Base-by-base conservation (phyloP, 1,284 basidiomycete species). In the Rhodotorula sp. region DNA sequence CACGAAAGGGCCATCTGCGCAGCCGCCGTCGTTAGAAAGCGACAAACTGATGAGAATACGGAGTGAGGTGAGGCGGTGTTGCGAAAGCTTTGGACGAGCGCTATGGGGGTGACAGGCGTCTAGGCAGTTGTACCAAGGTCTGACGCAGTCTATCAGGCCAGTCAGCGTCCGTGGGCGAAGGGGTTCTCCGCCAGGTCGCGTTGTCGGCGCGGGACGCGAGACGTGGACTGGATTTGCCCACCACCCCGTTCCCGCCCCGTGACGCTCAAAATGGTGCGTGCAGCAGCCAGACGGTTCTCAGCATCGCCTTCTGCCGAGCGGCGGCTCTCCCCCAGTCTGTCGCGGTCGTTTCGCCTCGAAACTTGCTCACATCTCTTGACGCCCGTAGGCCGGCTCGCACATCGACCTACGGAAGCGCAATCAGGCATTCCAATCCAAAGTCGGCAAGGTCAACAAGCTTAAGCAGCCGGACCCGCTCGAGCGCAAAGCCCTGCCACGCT, bases 341-440 rank as follows among this genome's bases (percentile, higher is more conserved):
- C 56, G 36, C 7, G n/a, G 17, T 20, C 5, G n/a, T 13, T 44
- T 29, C 58, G 24, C 47, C 20, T 10, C 32, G 22, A 47, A 36
- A 10, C 48, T 17, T 4, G 9, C 47, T 27, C 47, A 22, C 51
- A 15, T 34, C 30, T 30, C 47, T 46, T 32, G 1, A 22, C 32
- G 9, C 27, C 9, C 30, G n/a, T 52, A 70, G 68, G 68, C 68
- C 60, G 68, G 68, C 24, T 60, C 61, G 32, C 68, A 70, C 62
- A 70, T 66, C 34, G 68, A 70, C 44, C 54, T 70, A 22, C 61
- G 68, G 39, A 66, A 66, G 44, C 68, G 68, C 36, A 70, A 70
- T 48, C 57, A 63, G 39, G 68, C 68, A 49, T 70, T 70, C 48
- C 58, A 63, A 22, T 34, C 58, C 4, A 66, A 63, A 27, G 59